Conservation (phyloP, 2,329 filamentous ascomycete genomes). For the Coniochaeta ligniaria region DNA sequence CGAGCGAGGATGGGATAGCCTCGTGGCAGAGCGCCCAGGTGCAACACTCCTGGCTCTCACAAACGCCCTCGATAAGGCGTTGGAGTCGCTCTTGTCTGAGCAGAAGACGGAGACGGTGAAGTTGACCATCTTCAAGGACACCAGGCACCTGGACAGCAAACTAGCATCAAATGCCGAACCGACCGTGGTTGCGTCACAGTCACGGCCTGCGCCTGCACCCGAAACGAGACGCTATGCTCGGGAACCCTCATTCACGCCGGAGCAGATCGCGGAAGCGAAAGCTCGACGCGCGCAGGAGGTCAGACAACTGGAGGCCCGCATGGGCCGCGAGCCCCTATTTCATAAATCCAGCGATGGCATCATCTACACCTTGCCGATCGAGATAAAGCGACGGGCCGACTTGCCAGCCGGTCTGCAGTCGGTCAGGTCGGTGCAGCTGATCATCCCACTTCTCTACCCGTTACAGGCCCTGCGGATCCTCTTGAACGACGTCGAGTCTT, state of each 20-base stretch:
- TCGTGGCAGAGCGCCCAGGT: conserved; percentile 48
- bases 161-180: conserved; percentile 3
- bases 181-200: not conserved
- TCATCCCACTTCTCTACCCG: conserved; percentile 66
- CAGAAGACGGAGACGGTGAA: conserved; percentile 68
- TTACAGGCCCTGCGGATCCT: conserved; percentile 60
- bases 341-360: conserved; percentile 63
- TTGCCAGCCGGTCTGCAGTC: conserved; percentile 54
- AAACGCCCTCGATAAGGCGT: conserved; percentile 63
- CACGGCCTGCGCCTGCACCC: not conserved
- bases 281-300: conserved; percentile 57
- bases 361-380: conserved; percentile 63
- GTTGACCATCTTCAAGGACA: conserved; percentile 54
- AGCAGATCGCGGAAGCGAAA: conserved; percentile 56
- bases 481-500: conserved; percentile 54
- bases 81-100: conserved; percentile 63
- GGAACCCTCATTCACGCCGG: conserved; percentile 44
- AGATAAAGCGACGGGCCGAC: conserved; percentile 52
- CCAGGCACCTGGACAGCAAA: conserved; percentile 32
- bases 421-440: conserved; percentile 58
- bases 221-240: conserved; percentile 26
- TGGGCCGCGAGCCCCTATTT: conserved; percentile 61
- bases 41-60: conserved; percentile 58
- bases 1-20: conserved; percentile 62
- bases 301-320: conserved; percentile 67